These are phyloP conservation scores for Cyclotella cryptica DNA, from an alignment of 108 stramenopile genomes.

Conservation along the genomic window DNA sequence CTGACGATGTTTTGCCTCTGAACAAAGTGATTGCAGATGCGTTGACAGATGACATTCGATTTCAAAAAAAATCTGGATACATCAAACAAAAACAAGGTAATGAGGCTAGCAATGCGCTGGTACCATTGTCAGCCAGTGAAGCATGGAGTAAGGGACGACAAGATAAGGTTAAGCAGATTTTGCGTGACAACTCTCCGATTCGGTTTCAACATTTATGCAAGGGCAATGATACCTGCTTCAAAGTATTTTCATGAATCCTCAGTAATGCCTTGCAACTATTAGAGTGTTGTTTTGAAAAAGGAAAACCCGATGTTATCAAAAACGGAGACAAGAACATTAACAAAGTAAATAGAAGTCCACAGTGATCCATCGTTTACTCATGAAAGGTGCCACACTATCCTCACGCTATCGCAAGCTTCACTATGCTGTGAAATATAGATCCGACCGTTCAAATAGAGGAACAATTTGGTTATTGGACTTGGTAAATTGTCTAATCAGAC, in stretches of 20 bases:
- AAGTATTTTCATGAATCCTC: slow-evolving; percentile 16
- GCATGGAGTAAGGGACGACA: slow-evolving; percentile 33
- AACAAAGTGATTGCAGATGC: slow-evolving; percentile 51
- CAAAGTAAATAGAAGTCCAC: too few relatives aligned
- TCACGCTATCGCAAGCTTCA: too few relatives aligned
- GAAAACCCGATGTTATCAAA: too few relatives aligned
- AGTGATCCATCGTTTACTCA: too few relatives aligned
- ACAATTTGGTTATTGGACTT: too few relatives aligned
- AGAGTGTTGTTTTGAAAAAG: too few relatives aligned
- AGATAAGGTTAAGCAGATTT: slow-evolving; percentile 29
- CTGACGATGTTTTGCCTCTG: slow-evolving; percentile 26
- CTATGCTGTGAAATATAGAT: too few relatives aligned
- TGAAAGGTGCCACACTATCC: too few relatives aligned
- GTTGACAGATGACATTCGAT: slow-evolving; percentile 43
- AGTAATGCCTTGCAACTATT: not conserved
- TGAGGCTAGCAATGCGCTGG: slow-evolving; percentile 18
- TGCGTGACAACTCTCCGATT: slow-evolving; percentile 38
- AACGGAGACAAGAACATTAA: too few relatives aligned
- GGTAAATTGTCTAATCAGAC: too few relatives aligned
- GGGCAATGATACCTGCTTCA: slow-evolving; percentile 37
- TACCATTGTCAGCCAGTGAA: slow-evolving; percentile 7
- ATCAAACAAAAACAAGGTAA: not conserved
- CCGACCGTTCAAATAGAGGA: too few relatives aligned
- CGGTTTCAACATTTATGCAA: slow-evolving; percentile 51
- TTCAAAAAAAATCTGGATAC: not conserved